A percentile compares a stretch with the other conserved stretches of the same genome.
Evolutionary conservation across 305 asterid genomes (phyloP).

Genomic region (Solanum chacoense): DNA sequence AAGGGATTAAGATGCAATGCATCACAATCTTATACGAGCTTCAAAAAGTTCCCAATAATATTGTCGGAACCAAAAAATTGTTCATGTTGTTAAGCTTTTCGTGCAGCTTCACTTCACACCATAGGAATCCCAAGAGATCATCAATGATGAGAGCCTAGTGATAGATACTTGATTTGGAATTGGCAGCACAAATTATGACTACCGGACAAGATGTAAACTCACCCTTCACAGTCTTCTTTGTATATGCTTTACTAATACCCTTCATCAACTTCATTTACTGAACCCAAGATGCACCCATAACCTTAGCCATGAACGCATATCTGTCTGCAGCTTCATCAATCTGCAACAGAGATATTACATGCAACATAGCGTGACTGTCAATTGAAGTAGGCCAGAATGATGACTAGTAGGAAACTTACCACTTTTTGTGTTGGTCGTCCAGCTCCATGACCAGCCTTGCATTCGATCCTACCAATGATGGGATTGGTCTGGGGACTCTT

Average conservation of each 20-base stretch:
- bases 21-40: background rate
- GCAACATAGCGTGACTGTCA: background rate
- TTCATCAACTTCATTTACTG: conserved; percentile 21
- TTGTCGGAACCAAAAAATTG: background rate
- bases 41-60: background rate
- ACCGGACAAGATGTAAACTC: background rate
- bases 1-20: background rate
- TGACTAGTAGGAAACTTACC: conserved; percentile 17
- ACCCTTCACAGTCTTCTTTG: background rate
- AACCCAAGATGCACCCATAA: conserved; percentile 63
- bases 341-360: conserved; percentile 15
- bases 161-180: background rate
- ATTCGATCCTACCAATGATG: conserved; percentile 68
- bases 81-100: background rate
- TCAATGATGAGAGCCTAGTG: background rate
- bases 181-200: background rate
- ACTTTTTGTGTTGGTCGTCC: conserved; percentile 83
- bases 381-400: background rate
- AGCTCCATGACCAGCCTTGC: conserved; percentile 90
- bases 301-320: conserved; percentile 80
- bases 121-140: background rate
- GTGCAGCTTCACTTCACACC: background rate
- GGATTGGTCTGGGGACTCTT: conserved; percentile 77
- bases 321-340: conserved; percentile 77
- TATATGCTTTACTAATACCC: background rate